Evolutionary conservation across 495 filamentous ascomycete genomes (phyloP).

Genomic region (Recurvomyces mirabilis): DNA sequence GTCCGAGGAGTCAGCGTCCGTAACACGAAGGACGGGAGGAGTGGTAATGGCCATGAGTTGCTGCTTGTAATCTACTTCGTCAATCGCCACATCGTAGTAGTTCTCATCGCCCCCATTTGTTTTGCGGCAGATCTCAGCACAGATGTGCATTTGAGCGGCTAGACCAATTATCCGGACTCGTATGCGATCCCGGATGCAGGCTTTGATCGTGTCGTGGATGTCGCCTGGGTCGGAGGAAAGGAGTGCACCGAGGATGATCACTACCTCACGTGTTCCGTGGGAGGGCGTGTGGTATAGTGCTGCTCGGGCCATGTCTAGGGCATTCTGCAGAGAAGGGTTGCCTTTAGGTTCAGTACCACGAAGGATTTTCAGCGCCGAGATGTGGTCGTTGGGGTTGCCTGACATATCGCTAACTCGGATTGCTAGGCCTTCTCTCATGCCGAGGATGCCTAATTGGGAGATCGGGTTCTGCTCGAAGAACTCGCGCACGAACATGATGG

Average conservation of each 20-base stretch:
- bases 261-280: slow-evolving; percentile 84
- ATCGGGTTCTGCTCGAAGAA: slow-evolving; percentile 99
- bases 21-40: slow-evolving; percentile 60
- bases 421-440: slow-evolving; percentile 80
- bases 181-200: slow-evolving; percentile 67
- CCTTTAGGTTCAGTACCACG: slow-evolving; percentile 73
- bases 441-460: slow-evolving; percentile 81
- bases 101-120: slow-evolving; percentile 74
- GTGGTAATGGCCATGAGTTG: slow-evolving; percentile 81
- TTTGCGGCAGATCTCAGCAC: slow-evolving; percentile 69
- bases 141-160: slow-evolving; percentile 83
- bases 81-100: slow-evolving; percentile 69
- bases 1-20: slow-evolving; percentile 15
- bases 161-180: slow-evolving; percentile 80
- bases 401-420: slow-evolving; percentile 76
- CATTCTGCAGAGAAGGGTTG: slow-evolving; percentile 85
- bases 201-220: slow-evolving; percentile 77
- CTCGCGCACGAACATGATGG: slow-evolving; percentile 77
- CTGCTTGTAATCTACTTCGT: slow-evolving; percentile 82
- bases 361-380: slow-evolving; percentile 59
- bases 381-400: slow-evolving; percentile 82
- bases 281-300: slow-evolving; percentile 82
- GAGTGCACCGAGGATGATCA: slow-evolving; percentile 85
- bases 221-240: slow-evolving; percentile 86
- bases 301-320: slow-evolving; percentile 84